These are phyloP conservation scores for Xenoacremonium recifei DNA, from an alignment of 2,329 filamentous ascomycete genomes.

Conservation along the genomic window DNA sequence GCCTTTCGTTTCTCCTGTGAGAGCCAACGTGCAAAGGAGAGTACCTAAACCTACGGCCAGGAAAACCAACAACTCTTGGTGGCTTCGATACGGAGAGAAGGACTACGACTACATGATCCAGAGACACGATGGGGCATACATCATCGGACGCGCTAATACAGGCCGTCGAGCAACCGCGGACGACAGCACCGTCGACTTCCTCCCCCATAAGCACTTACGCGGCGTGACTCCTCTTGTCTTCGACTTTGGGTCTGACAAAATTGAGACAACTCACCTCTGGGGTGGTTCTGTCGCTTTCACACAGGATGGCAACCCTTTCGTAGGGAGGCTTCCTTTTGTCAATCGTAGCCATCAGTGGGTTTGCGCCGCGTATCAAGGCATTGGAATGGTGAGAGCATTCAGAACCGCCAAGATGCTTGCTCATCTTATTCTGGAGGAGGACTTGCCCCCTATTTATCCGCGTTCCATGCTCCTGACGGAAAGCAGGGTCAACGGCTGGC, in stretches of 20 bases:
- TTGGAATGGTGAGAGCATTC: slow-evolving; percentile 16
- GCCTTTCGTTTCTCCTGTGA: slow-evolving; percentile 6
- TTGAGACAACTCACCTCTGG: slow-evolving; percentile 9
- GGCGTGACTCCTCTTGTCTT: no score
- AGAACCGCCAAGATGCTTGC: slow-evolving; percentile 6
- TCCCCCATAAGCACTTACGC: slow-evolving; percentile 9
- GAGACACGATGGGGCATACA: slow-evolving; percentile 12
- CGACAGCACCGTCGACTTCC: slow-evolving; percentile 13
- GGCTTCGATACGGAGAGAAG: slow-evolving; percentile 16
- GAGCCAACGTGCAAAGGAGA: slow-evolving; percentile 9
- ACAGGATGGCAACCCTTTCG: slow-evolving; percentile 6
- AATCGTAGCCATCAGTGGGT: slow-evolving; percentile 14
- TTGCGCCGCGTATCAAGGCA: slow-evolving; percentile 13
- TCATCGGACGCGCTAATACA: slow-evolving; percentile 17
- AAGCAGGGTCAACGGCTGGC: background rate
- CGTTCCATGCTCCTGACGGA: slow-evolving; percentile 11
- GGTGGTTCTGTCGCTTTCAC: slow-evolving; percentile 18
- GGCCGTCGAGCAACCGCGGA: slow-evolving; percentile 13
- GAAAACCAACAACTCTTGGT: no score
- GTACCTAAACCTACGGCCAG: no score
- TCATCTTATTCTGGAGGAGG: slow-evolving; percentile 1
- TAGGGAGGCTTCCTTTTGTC: slow-evolving; percentile 7
- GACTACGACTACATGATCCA: slow-evolving; percentile 26
- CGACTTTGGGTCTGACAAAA: slow-evolving; percentile 1
- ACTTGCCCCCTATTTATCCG: slow-evolving; percentile 6